These are phyloP conservation scores for Macrolepiota fuliginosa DNA, from an alignment of 768 basidiomycete species.

Conservation along the genomic window DNA sequence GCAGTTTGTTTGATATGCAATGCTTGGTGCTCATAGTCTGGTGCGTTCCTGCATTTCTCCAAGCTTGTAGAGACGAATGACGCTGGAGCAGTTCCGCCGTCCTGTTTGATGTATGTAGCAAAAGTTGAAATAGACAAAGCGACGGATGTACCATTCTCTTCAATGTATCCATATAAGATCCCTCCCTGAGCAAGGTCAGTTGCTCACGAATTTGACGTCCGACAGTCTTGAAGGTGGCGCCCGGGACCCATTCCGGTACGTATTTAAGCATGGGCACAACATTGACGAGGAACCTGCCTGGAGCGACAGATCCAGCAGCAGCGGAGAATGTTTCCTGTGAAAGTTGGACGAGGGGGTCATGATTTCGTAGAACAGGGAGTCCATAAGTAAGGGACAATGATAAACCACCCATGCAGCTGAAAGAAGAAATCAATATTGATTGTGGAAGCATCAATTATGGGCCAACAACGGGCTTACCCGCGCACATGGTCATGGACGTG, in stretches of 20 bases:
- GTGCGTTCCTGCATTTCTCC: neutral
- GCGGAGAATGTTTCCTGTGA: slow-evolving; percentile 2
- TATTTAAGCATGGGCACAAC: slow-evolving; percentile 11
- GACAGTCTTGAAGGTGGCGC: slow-evolving; percentile 10
- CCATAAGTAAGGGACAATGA: slow-evolving; percentile 7
- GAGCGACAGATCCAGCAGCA: neutral
- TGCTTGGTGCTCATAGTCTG: neutral
- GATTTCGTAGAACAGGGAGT: slow-evolving; percentile 1
- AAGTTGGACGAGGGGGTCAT: slow-evolving; percentile 9
- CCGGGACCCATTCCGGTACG: slow-evolving; percentile 16
- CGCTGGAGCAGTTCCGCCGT: neutral
- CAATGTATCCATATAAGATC: neutral
- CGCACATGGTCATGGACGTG: slow-evolving; percentile 2
- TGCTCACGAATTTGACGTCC: neutral
- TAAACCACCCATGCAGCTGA: slow-evolving; percentile 7
- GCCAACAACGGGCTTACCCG: too few species aligned
- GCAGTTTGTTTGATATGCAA: neutral
- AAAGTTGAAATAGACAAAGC: too few species aligned
- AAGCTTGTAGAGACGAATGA: neutral
- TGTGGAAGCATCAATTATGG: too few species aligned
- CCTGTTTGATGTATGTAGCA: neutral
- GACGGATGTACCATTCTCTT: neutral
- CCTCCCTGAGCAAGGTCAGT: neutral
- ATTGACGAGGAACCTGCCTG: slow-evolving; percentile 14
- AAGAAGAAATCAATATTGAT: neutral